A percentile compares a stretch with the other conserved stretches of the same genome.
These are phyloP conservation scores for Plectosphaerella plurivora DNA, from an alignment of 2,329 filamentous ascomycete species.

Conservation along the genomic window DNA sequence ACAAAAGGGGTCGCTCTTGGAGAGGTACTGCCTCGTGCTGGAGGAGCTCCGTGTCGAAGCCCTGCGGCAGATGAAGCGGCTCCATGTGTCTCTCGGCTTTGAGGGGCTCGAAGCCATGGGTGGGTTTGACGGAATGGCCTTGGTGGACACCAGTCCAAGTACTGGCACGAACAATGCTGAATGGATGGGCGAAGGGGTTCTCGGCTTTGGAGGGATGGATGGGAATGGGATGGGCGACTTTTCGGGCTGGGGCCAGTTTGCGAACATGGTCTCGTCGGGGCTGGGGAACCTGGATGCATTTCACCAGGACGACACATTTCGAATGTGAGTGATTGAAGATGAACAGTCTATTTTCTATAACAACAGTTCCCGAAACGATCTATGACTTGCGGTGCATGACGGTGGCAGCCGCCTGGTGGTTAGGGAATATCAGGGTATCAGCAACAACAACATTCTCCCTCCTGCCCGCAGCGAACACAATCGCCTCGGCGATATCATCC, in stretches of 20 bases:
- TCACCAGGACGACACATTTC: conserved; percentile 1
- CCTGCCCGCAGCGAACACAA: conserved; percentile 80
- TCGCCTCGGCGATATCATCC: conserved; percentile 84
- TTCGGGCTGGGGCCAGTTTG: conserved; percentile 13
- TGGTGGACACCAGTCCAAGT: not conserved
- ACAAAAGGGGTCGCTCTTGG: conserved; percentile 29
- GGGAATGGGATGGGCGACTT: not conserved
- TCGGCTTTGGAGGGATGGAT: not conserved
- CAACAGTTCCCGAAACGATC: not conserved
- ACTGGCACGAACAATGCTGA: not conserved
- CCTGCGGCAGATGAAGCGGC: conserved; percentile 7
- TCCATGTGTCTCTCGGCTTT: not conserved
- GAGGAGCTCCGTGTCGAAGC: conserved; percentile 22
- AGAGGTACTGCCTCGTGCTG: conserved; percentile 36
- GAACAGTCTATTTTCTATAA: not conserved
- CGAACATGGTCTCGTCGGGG: conserved; percentile 8
- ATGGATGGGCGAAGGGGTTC: not conserved
- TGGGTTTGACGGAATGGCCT: not conserved
- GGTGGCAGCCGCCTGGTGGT: conserved; percentile 65
- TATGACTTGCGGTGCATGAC: conserved; percentile 3
- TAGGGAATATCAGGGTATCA: conserved; percentile 82
- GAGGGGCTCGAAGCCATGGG: not conserved
- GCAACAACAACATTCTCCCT: conserved; percentile 88
- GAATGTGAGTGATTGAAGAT: not conserved
- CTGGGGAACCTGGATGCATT: not conserved